Base-by-base conservation (phyloP, 192 early-diverging fungal species). In the Pecoramyces ruminantium region DNA sequence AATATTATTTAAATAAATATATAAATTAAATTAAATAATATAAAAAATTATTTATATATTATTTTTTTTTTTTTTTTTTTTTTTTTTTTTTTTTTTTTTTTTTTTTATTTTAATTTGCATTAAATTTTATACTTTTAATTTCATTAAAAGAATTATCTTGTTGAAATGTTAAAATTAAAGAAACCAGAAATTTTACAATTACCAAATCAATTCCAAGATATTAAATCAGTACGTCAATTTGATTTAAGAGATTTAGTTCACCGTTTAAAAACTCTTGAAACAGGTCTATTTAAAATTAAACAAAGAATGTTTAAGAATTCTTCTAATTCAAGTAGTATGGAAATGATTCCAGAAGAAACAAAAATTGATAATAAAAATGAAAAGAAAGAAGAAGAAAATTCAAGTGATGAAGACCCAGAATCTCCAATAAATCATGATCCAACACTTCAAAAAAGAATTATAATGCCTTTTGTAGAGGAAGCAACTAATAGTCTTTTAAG, bases 91-190 rank as follows among this genome's bases (percentile, higher is more conserved):
- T 34, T 6, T 34, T 34, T 34, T 34, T 6, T 34, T 34, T 34
- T 34, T 6, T 34, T 34, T 34, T 34, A 34, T 34, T 34, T 34
- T 34, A 34, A 6, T 34, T 34, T n/a, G n/a, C n/a, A n/a, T n/a
- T n/a, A n/a, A n/a, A n/a, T 51, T 51, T 51, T 21, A 21, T 51
- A 51, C 21, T 21, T 34, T 34, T 34, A 8, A 8, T 34, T 34
- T 34, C 34, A 39, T 13, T 13, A 39, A 27, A 11, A 67, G 87
- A 88, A 82, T 39, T 89, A 88, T 40, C 80, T 91, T 79, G 89
- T 88, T 12, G 90, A 89, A 29, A 87, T 89, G 86, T 82, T 90
- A 9, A 82, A 82, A 29, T 80, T 83, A 79, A 83, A 42, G 30
- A 77, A 83, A 16, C 82, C 85, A 28, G 88, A 90, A 42, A 84